Base-by-base conservation (phyloP, 371 early-diverging fungal genomes). In the Actinomucor elegans region DNA sequence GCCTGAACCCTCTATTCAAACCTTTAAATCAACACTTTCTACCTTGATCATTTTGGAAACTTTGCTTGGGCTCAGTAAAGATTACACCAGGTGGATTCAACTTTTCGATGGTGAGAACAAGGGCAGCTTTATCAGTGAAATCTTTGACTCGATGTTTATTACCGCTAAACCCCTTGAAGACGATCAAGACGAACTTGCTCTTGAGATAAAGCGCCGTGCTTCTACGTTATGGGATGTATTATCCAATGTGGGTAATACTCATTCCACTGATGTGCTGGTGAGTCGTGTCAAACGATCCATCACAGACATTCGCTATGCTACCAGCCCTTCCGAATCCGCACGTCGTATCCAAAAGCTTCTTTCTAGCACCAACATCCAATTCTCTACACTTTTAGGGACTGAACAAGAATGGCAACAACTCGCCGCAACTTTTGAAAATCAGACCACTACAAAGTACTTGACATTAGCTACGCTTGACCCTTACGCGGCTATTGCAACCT, bases 211-310 rank as follows among this genome's bases (percentile, higher is more conserved):
- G n/a, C 28, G 18, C 26, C 42, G 32, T 3, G 49, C 71, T 0
- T 48, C 56, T 1, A 37, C 51, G 12, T 49, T 60, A 17, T 71
- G 71, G 71, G 45, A 58, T 8, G 23, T 50, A 52, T 27, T 26
- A 0, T 27, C 59, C 8, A 29, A 33, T 14, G 24, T 29, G 15
- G 1, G 12, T 5, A 5, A 4, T 24, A 24, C 26, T 12, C 41
- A 41, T n/a, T 26, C 37, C 2, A 14, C 49, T 14, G n/a, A n/a
- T n/a, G n/a, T n/a, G n/a, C 41, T 81, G 14, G 52, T 70, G 3
- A 56, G 58, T 0, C 78, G 75, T n/a, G 57, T 79, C 15, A 73
- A 64, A 46, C 24, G 46, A 11, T 72, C 77, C 6, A 73, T 84
- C 28, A 54, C 57, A 4, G 67, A 84, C 48, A 55, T 81, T 33